A percentile compares a stretch with the other conserved stretches of the same genome.
Evolutionary conservation across 129 eudicot species (phyloP).

Genomic region (Artemisia tridentata): DNA sequence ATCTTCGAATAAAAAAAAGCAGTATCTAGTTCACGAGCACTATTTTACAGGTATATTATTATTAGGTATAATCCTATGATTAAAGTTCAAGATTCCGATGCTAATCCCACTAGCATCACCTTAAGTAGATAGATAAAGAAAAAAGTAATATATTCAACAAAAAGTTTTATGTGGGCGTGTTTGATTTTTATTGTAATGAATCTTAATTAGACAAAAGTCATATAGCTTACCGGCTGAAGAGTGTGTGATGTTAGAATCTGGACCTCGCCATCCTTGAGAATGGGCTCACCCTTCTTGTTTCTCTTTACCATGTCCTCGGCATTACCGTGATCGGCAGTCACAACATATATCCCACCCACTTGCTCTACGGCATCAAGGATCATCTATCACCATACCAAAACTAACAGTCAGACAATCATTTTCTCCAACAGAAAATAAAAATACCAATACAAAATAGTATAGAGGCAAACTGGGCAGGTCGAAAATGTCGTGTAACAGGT

Average conservation of each 20-base stretch:
- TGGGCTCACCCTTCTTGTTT: constrained; percentile 89
- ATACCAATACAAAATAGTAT: background rate
- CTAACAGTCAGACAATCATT: background rate
- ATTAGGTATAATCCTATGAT: background rate
- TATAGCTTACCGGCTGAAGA: constrained; percentile 63
- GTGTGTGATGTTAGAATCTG: constrained; percentile 92
- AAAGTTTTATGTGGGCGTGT: background rate
- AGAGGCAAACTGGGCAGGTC: background rate
- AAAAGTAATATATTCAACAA: background rate
- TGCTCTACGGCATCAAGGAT: constrained; percentile 91
- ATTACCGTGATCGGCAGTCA: constrained; percentile 95
- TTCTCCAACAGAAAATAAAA: background rate
- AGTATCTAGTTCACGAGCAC: background rate
- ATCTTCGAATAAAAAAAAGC: constrained; percentile 3
- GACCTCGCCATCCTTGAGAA: constrained; percentile 64
- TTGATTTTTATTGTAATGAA: background rate
- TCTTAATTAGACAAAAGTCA: background rate
- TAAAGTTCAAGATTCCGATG: background rate
- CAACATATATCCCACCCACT: constrained; percentile 90
- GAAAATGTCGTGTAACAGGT: background rate
- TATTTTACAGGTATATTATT: constrained; percentile 9
- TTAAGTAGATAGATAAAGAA: background rate
- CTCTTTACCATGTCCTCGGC: constrained; percentile 99
- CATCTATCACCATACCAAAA: constrained; percentile 45
- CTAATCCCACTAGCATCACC: background rate